A percentile compares a stretch with the other conserved stretches of the same genome.
Evolutionary conservation across 2,329 filamentous ascomycete genomes (phyloP).

Genomic region (Coniochaeta sp.): DNA sequence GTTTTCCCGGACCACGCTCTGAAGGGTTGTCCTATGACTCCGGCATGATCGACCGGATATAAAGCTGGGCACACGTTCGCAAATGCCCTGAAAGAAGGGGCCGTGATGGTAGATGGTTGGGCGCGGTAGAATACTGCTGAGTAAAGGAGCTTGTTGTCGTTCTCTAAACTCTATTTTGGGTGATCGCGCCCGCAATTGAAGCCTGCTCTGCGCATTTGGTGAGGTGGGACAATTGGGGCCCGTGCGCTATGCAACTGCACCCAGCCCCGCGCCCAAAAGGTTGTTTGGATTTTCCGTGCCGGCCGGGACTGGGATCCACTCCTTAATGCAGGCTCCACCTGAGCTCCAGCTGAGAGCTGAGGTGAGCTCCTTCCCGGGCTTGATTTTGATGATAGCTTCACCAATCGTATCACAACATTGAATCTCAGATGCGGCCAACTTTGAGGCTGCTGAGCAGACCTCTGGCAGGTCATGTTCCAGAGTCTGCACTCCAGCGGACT

Average conservation of each 20-base stretch:
- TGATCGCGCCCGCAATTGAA: neutral
- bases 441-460: neutral
- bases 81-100: neutral
- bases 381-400: too few relatives aligned
- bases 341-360: too few relatives aligned
- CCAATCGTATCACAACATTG: too few relatives aligned
- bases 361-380: too few relatives aligned
- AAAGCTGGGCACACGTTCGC: neutral
- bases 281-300: slow-evolving; percentile 2
- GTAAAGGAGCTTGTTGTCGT: neutral
- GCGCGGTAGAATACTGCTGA: neutral
- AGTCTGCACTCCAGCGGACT: too few relatives aligned
- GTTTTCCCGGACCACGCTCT: slow-evolving; percentile 1
- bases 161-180: neutral
- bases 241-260: neutral
- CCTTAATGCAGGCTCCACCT: neutral
- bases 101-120: neutral
- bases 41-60: neutral
- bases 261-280: slow-evolving; percentile 4
- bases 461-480: neutral
- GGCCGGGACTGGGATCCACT: neutral
- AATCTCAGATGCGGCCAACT: neutral
- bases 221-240: neutral
- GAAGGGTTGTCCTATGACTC: slow-evolving; percentile 2
- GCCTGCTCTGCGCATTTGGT: slow-evolving; percentile 1